Evolutionary conservation across 2,329 filamentous ascomycete species (phyloP), one percentile per base, ranked within the genome.

Genomic region (Cyphellophora attinorum): DNA sequence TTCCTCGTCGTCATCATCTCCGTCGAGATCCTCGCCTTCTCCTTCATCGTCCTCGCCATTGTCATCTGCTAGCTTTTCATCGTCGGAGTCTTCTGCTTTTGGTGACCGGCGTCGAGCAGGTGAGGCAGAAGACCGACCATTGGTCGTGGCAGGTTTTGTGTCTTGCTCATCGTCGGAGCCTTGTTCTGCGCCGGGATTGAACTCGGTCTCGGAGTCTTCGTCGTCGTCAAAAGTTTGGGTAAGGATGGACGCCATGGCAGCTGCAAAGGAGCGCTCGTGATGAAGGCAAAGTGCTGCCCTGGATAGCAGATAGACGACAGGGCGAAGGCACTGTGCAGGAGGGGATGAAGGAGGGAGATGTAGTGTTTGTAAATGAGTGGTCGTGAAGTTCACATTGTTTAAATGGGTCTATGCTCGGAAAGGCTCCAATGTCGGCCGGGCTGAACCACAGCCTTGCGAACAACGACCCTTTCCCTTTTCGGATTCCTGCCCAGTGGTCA

Each of bases 131-230:
- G 54, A 6, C 55, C 55, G 3, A 57, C 57, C 29, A 3, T 61
- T 55, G 12, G 55, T 51, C 34, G 59, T 51, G 29, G 42, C 45
- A 35, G 43, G 32, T 5, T 46, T 37, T 38, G 50, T 60, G 48
- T 55, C 36, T 41, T 36, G 28, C 45, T 43, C 61, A 45, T 66
- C 70, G 40, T 89, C 84, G 3, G 83, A 91, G 19, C 75, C 53
- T 39, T 85, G 75, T 40, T 75, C 80, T 13, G 81, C 79, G 31
- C 72, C 76, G 33, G 86, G 88, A 57, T 94, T 93, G 70, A 95
- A 94, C 57, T 89, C 81, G 41, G 83, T 79, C 49, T 93, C 86
- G 29, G 82, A 80, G 37, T 84, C 81, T 31, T 72, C 70, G 29
- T 49, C 46, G 35, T 68, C 70, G 18, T 63, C 66, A 38, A 70